Evolutionary conservation across 441 rosid genomes (phyloP).

Genomic region (Kokia cookei): DNA sequence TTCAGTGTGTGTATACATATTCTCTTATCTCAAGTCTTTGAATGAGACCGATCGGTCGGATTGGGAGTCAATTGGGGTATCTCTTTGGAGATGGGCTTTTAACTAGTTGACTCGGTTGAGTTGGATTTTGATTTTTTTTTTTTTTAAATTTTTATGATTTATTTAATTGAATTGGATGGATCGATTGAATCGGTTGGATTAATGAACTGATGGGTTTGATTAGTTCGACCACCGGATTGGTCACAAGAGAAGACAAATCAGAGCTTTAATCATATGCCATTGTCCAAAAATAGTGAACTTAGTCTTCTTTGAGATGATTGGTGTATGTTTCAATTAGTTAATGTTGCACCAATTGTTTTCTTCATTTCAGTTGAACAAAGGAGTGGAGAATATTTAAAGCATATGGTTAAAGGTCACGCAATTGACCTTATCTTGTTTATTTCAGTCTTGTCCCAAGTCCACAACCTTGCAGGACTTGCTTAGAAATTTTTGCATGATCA

Average conservation of each 20-base stretch:
- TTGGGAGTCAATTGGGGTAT: too few relatives aligned
- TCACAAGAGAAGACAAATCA: neutral
- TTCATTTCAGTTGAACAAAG: neutral
- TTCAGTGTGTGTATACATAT: neutral
- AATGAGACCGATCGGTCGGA: too few relatives aligned
- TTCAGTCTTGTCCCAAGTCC: neutral
- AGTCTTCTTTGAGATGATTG: neutral
- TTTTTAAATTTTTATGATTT: too few relatives aligned
- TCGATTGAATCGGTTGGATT: too few relatives aligned
- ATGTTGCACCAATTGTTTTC: neutral
- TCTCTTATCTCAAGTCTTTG: neutral
- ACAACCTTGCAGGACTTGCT: neutral
- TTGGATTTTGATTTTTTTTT: too few relatives aligned
- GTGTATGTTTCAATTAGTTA: neutral
- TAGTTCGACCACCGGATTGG: too few relatives aligned
- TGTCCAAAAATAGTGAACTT: neutral
- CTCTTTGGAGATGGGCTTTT: too few relatives aligned
- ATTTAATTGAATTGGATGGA: too few relatives aligned
- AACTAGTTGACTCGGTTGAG: too few relatives aligned
- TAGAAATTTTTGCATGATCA: neutral
- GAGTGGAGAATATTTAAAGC: neutral
- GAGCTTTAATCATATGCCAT: neutral
- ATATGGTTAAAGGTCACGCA: neutral
- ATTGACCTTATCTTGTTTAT: neutral
- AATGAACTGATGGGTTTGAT: too few relatives aligned